A percentile compares a stretch with the other conserved stretches of the same genome.
Conservation (phyloP, 768 basidiomycete genomes). For the Tylopilus vinaceipallidus region DNA sequence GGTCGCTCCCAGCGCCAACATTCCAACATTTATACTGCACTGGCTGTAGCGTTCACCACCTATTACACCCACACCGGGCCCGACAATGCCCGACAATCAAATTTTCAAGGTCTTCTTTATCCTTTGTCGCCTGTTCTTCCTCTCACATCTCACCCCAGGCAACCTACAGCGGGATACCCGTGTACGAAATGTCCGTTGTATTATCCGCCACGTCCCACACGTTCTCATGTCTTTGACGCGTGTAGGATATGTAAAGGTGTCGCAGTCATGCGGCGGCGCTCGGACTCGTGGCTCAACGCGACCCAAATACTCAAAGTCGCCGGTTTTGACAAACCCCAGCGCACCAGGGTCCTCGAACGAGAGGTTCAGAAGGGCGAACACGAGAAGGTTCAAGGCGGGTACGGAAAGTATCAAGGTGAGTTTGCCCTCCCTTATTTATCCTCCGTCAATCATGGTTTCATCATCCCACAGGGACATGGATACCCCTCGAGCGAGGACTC, state of each 20-base stretch:
- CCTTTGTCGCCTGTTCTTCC: background rate
- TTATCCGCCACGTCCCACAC: slow-evolving; percentile 36
- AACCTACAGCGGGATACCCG: slow-evolving; percentile 90
- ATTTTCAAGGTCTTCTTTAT: slow-evolving; percentile 80
- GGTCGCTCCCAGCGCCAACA: slow-evolving; percentile 20
- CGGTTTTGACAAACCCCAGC: slow-evolving; percentile 97
- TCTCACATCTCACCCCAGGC: slow-evolving; percentile 48
- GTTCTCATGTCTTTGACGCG: slow-evolving; percentile 38
- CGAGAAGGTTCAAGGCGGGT: slow-evolving; percentile 99
- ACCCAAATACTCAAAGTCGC: slow-evolving; percentile 99
- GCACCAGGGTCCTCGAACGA: slow-evolving; percentile 94
- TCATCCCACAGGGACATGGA: slow-evolving; percentile 85
- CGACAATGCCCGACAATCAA: slow-evolving; percentile 72
- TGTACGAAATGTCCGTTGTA: slow-evolving; percentile 79
- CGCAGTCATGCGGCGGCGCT: slow-evolving; percentile 95
- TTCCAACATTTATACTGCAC: background rate
- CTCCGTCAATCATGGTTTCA: background rate
- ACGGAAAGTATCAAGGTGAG: slow-evolving; percentile 98
- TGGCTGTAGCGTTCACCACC: slow-evolving; percentile 1
- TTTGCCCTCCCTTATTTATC: slow-evolving; percentile 11
- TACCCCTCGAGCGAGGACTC: slow-evolving; percentile 90
- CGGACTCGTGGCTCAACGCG: slow-evolving; percentile 98
- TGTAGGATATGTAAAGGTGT: slow-evolving; percentile 91
- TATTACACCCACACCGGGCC: slow-evolving; percentile 9
- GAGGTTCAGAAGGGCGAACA: slow-evolving; percentile 99